phyloP scores from a whole-genome alignment of 1,139 yeast species.

The Lodderomyces orthopsilosis region DNA sequence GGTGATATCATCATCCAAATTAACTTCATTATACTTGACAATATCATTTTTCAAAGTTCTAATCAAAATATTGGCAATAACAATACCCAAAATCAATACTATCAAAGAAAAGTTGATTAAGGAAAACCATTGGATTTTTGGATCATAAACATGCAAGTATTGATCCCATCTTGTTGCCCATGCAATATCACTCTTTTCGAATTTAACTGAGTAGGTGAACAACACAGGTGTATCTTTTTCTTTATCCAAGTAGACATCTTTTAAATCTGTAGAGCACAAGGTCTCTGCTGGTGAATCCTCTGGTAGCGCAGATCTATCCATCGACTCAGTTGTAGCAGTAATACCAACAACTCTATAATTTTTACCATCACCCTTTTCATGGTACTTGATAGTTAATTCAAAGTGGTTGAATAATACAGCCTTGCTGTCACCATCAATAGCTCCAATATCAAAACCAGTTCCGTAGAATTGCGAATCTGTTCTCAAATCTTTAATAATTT shows the following conservation, averaged over 20 bases:
- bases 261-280: slow-evolving; percentile 19
- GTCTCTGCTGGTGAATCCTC: slow-evolving; percentile 33
- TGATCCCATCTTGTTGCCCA: slow-evolving; percentile 99
- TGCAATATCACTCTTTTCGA: slow-evolving; percentile 65
- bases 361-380: slow-evolving; percentile 62
- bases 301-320: slow-evolving; percentile 38
- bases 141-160: slow-evolving; percentile 86
- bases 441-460: slow-evolving; percentile 80
- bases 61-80: slow-evolving; percentile 76
- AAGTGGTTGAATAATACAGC: slow-evolving; percentile 77
- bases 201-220: slow-evolving; percentile 50
- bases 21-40: slow-evolving; percentile 83
- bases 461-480: slow-evolving; percentile 66
- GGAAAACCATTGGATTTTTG: slow-evolving; percentile 95
- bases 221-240: slow-evolving; percentile 31
- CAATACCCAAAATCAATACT: slow-evolving; percentile 71
- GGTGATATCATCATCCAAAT: slow-evolving; percentile 80
- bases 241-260: slow-evolving; percentile 28
- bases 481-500: slow-evolving; percentile 50
- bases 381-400: slow-evolving; percentile 78
- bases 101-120: slow-evolving; percentile 79
- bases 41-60: slow-evolving; percentile 85
- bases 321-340: slow-evolving; percentile 66
- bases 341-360: slow-evolving; percentile 86
- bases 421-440: slow-evolving; percentile 44